Evolutionary conservation across 257 asterid genomes (phyloP).

Genomic region (Nicotiana tabacum): DNA sequence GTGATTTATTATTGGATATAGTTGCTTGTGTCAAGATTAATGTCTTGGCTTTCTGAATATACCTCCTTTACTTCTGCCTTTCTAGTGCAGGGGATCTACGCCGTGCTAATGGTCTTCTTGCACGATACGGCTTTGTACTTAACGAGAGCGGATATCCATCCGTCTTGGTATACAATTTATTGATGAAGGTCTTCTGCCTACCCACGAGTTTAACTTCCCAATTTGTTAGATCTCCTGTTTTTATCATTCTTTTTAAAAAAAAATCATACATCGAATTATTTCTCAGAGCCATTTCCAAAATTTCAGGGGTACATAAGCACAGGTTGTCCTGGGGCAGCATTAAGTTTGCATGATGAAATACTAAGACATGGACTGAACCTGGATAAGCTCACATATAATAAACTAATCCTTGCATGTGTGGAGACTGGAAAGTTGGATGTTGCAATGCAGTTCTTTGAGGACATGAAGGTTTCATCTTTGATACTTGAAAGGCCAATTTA

Average conservation of each 20-base stretch:
- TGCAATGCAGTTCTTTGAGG: slow-evolving; percentile 45
- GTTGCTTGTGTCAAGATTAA: slow-evolving; percentile 1
- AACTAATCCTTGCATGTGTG: slow-evolving; percentile 57
- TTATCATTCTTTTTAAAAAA: not conserved
- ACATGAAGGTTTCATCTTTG: slow-evolving; percentile 67
- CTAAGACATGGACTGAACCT: slow-evolving; percentile 47
- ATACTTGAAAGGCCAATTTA: slow-evolving; percentile 50
- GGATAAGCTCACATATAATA: slow-evolving; percentile 62
- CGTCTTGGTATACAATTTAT: slow-evolving; percentile 44
- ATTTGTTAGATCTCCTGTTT: not conserved
- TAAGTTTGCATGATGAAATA: slow-evolving; percentile 47
- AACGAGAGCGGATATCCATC: slow-evolving; percentile 55
- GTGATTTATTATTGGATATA: not conserved
- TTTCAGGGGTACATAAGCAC: slow-evolving; percentile 60
- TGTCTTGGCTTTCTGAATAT: slow-evolving; percentile 27
- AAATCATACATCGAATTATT: not conserved
- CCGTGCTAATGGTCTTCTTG: slow-evolving; percentile 81
- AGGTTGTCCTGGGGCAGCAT: slow-evolving; percentile 50
- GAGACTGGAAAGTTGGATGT: slow-evolving; percentile 45
- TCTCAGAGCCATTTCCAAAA: slow-evolving; percentile 7
- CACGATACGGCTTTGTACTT: slow-evolving; percentile 52
- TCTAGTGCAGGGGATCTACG: slow-evolving; percentile 83
- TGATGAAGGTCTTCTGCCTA: slow-evolving; percentile 48
- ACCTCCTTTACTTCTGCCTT: slow-evolving; percentile 26
- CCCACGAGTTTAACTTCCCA: not conserved